Evolutionary conservation across 495 filamentous ascomycete species (phyloP).

Genomic region (Penicillium antarcticum): DNA sequence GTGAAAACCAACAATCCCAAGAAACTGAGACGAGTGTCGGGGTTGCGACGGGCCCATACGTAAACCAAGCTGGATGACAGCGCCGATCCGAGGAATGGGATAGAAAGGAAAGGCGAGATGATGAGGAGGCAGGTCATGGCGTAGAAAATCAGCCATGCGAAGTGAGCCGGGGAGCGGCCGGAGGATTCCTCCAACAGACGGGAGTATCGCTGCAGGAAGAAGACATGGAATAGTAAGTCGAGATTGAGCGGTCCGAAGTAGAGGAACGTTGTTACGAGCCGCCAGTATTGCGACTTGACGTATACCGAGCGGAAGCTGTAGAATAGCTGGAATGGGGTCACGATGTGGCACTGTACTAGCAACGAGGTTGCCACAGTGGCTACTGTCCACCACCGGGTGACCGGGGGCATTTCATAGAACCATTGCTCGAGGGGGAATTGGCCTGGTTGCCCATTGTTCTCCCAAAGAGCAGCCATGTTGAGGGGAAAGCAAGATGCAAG

Average conservation of each 20-base stretch:
- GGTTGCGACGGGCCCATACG: conserved; percentile 95
- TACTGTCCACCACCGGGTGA: conserved; percentile 94
- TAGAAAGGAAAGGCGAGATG: conserved; percentile 77
- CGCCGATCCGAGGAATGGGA: conserved; percentile 89
- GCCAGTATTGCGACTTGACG: conserved; percentile 93
- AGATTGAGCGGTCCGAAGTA: conserved; percentile 95
- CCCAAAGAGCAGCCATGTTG: conserved; percentile 44
- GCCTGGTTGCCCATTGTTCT: conserved; percentile 52
- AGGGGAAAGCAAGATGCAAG: neutral
- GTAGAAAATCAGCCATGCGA: conserved; percentile 90
- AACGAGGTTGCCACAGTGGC: conserved; percentile 86
- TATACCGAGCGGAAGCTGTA: conserved; percentile 95
- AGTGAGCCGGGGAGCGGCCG: conserved; percentile 83
- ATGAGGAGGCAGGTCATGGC: conserved; percentile 70
- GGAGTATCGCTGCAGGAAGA: conserved; percentile 96
- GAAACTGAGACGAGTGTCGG: conserved; percentile 86
- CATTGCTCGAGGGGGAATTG: conserved; percentile 89
- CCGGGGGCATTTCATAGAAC: conserved; percentile 97
- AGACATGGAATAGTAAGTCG: conserved; percentile 96
- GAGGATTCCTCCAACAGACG: conserved; percentile 93
- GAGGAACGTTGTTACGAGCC: conserved; percentile 87
- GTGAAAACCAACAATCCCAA: conserved; percentile 86
- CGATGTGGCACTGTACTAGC: conserved; percentile 86
- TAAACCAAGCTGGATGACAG: conserved; percentile 92
- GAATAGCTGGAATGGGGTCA: conserved; percentile 91